Base-by-base conservation (phyloP, 306 rosid genomes). In the Crataegus laevigata region DNA sequence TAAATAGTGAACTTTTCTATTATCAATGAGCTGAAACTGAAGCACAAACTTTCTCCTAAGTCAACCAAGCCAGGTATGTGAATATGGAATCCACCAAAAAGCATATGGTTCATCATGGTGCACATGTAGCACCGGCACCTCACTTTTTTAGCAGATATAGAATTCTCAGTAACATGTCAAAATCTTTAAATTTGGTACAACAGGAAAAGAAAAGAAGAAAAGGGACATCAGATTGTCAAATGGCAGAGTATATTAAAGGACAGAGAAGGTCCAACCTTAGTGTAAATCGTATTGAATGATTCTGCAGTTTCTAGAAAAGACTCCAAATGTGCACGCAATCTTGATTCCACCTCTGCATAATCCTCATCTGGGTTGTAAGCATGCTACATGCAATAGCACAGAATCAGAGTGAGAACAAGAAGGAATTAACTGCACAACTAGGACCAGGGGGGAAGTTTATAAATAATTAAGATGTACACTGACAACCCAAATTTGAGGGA, bases 241-340 rank as follows among this genome's bases (percentile, higher is more conserved):
- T 9, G 6, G 6, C 43, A 59, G 69, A 18, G 38, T 11, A 45
- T 60, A 22, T 29, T n/a, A 70, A 61, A 71, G 70, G 10, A 80
- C 66, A 11, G 45, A 18, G 57, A 25, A 68, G 45, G 2, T 62
- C 83, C 63, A 30, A 94, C 98, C 98, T 94, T 94, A 43, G 97
- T 88, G 84, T 91, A 94, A 72, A 94, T 94, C 73, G 79, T 81
- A 82, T 94, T 94, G 85, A 90, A 94, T 62, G 93, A 79, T 84
- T 96, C 90, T 30, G 98, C 98, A 59, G 98, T 94, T 86, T 94
- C 97, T 58, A 94, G 90, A 79, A 94, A 94, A 73, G 97, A 94
- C 78, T 88, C 96, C 88, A 94, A 85, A 80, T 90, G 93, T 22
- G 84, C 81, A 42, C 98, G 88, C 85, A 94, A 82, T 73, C 91